Base-by-base conservation (phyloP, 2,329 filamentous ascomycete species). In the Fusarium sp. region DNA sequence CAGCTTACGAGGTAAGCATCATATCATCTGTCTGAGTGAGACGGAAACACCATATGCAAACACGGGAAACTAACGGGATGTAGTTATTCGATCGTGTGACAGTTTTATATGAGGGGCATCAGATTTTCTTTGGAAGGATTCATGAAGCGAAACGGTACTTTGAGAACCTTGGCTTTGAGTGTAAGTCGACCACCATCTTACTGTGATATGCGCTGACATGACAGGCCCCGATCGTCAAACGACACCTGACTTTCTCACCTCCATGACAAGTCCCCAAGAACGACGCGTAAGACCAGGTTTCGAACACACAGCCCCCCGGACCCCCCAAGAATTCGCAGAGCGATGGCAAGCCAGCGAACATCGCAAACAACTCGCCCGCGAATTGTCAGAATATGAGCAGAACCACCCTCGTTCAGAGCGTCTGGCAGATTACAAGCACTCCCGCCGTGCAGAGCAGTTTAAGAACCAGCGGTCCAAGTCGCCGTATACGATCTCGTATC, bases 61-160 rank as follows among this genome's bases (percentile, higher is more conserved):
- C 16, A 3, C 31, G 31, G 31, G 15, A 29, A 11, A 11, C 65
- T 71, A 42, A 60, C 88, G 89, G 66, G 84, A 3, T 81, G 76
- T 80, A 85, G 70, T 72, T 89, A 1, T 92, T 92, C 66, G 89
- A 92, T 77, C 91, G 91, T 68, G 90, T 89, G 0, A 81, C 90
- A 3, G 82, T 93, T 0, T 81, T 92, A 3, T 90, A 92, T 71
- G 87, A 91, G 63, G 91, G 90, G 2, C 85, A 87, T 54, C 89
- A 91, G 70, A 88, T 91, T 55, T 92, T 86, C 79, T 92, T 90
- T 68, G 91, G 91, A 3, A 81, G 80, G 6, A 84, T 84, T 0
- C 79, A 81, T 5, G 80, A 86, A 4, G 90, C 90, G 1, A 89
- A 85, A 66, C 73, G 80, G 6, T 92, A 89, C 75, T 92, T 92